Conservation (phyloP, 2,329 filamentous ascomycete species). For the Microsporum audouinii region DNA sequence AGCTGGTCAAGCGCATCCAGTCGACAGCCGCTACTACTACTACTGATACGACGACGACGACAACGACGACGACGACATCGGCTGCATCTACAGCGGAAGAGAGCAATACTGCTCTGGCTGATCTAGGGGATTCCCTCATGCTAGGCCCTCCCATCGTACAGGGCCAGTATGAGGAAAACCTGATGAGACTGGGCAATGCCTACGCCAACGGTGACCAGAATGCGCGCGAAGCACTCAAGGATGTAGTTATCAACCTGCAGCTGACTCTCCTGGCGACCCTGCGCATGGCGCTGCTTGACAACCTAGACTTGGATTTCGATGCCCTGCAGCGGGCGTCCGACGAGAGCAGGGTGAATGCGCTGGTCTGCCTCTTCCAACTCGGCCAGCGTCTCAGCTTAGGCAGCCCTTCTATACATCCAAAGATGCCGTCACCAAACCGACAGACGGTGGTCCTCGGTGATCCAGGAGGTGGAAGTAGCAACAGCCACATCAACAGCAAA, state of each 20-base stretch:
- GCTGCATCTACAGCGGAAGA: background rate
- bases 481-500: background rate
- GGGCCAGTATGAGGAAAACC: slow-evolving; percentile 26
- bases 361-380: slow-evolving; percentile 27
- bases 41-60: background rate
- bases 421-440: background rate
- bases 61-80: background rate
- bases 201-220: slow-evolving; percentile 28
- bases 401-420: background rate
- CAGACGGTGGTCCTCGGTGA: background rate
- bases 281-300: slow-evolving; percentile 22
- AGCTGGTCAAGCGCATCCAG: slow-evolving; percentile 12
- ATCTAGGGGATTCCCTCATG: slow-evolving; percentile 26
- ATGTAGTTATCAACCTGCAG: slow-evolving; percentile 31
- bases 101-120: slow-evolving; percentile 2
- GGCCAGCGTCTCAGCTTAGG: slow-evolving; percentile 21
- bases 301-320: slow-evolving; percentile 23
- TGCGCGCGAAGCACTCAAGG: slow-evolving; percentile 30
- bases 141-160: slow-evolving; percentile 28
- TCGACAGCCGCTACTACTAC: background rate
- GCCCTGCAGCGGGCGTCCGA: slow-evolving; percentile 28
- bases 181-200: slow-evolving; percentile 24
- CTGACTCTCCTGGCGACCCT: slow-evolving; percentile 26
- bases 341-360: slow-evolving; percentile 24
- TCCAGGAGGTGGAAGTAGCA: background rate